Evolutionary conservation across 257 asterid genomes (phyloP).

Genomic region (Agastache rugosa): DNA sequence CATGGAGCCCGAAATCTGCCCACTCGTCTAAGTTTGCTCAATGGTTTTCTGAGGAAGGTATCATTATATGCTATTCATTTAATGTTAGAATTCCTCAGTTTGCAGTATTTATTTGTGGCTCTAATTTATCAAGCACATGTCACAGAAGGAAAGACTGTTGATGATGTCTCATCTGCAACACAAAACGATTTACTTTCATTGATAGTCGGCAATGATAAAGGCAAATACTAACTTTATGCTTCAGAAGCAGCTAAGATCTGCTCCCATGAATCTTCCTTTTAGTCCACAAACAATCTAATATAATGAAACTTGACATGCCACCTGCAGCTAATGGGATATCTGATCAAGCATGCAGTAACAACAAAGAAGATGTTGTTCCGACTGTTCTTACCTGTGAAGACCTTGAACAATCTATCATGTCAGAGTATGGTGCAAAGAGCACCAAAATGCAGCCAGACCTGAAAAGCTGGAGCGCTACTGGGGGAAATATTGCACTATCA

Average conservation of each 20-base stretch:
- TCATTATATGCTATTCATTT: conserved; percentile 19
- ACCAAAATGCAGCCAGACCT: conserved; percentile 41
- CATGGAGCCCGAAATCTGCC: conserved; percentile 51
- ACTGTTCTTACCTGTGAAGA: conserved; percentile 85
- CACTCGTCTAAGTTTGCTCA: conserved; percentile 79
- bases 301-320: conserved; percentile 35
- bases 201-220: conserved; percentile 70
- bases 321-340: conserved; percentile 55
- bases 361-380: conserved; percentile 54
- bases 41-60: conserved; percentile 91
- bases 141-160: conserved; percentile 63
- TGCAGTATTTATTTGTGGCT: conserved; percentile 12
- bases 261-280: conserved; percentile 40
- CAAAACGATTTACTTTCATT: conserved; percentile 73
- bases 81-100: conserved; percentile 26
- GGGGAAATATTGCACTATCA: conserved; percentile 46
- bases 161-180: conserved; percentile 46
- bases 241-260: conserved; percentile 37
- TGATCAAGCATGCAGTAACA: conserved; percentile 43
- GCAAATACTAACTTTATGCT: conserved; percentile 50
- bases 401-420: conserved; percentile 85
- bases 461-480: conserved; percentile 42
- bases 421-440: conserved; percentile 60
- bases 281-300: conserved; percentile 44
- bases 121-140: conserved; percentile 27